phyloP scores from a whole-genome alignment of 2,329 filamentous ascomycete species.

The Monilinia vaccinii-corymbosi region DNA sequence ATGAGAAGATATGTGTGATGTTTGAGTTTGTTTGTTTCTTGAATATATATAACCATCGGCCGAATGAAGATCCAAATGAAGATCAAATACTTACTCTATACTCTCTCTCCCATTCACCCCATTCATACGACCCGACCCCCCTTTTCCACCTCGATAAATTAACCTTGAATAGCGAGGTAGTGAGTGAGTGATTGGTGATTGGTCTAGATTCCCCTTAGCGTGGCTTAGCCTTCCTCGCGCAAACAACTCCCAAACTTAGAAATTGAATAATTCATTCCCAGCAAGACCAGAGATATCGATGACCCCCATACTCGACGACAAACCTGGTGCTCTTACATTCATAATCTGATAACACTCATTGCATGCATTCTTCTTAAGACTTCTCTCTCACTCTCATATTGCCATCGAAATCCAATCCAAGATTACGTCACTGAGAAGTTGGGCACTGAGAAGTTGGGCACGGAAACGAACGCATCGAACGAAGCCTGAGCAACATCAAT shows the following conservation, averaged over 20 bases:
- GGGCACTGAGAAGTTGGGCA: too few relatives aligned
- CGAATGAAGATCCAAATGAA: too few relatives aligned
- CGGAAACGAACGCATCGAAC: too few relatives aligned
- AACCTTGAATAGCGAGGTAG: neutral
- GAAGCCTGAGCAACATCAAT: neutral
- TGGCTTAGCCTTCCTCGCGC: neutral
- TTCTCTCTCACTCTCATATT: too few relatives aligned
- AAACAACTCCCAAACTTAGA: constrained; percentile 5
- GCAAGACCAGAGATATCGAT: neutral
- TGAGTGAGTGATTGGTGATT: too few relatives aligned
- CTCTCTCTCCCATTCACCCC: too few relatives aligned
- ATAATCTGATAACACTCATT: neutral
- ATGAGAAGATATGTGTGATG: too few relatives aligned
- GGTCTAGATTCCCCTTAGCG: constrained; percentile 5
- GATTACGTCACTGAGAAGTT: neutral
- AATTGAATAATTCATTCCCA: constrained; percentile 3
- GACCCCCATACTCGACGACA: neutral
- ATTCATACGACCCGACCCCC: neutral
- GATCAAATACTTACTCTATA: neutral
- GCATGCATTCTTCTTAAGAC: neutral
- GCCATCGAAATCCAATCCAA: neutral
- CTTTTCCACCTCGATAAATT: neutral
- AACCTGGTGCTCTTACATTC: neutral
- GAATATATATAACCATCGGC: too few relatives aligned
- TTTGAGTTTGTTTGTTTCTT: too few relatives aligned